Evolutionary conservation across 1,284 basidiomycete species (phyloP), one percentile per base, ranked within the genome.

Genomic region (Ustilago xerochloae): DNA sequence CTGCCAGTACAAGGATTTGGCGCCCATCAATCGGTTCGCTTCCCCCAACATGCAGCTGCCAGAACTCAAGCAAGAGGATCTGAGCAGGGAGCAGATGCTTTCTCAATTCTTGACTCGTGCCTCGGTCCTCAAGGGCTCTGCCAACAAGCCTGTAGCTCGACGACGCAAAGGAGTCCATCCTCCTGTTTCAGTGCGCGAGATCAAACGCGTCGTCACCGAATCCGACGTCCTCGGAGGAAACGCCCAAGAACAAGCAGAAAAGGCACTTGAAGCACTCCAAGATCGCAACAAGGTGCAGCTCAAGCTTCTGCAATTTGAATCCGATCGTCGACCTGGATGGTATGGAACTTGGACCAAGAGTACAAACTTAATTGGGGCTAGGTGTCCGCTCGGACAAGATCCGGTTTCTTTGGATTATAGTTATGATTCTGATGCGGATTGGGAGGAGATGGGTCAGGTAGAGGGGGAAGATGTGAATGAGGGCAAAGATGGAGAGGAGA

Each of bases 391-490:
- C 2, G 78, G 75, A 0, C 82, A 83, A 43, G 82, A 84, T 48
- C 80, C 82, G 6, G 75, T 84, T 1, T 71, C 74, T 47, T 47
- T 84, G 26, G 80, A 84, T 57, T 84, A 84, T 50, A 75, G 67
- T 15, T 82, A 82, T 53, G 83, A 84, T 62, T 77, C 73, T 29
- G 83, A 84, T 24, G 81, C 77, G 13, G 83, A 82, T 38, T 84
- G 83, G 82, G 81, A 82, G 35, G 82, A 81, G 36, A 43, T 63
- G 18, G 82, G 71, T 8, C 79, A 78, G 39, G 74, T 77, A 2
- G 82, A 84, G 33, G 81, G 81, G 45, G 82, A 81, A 41, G 80
- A 81, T 50, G 62, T 78, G 6, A 64, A 77, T 32, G 69, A 80
- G 6, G 79, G 67, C n/a, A n/a, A n/a, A 26, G 80, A 81, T 24